A percentile compares a stretch with the other conserved stretches of the same genome.
Conservation (phyloP, 2,329 filamentous ascomycete genomes). For the Fusarium sp. region DNA sequence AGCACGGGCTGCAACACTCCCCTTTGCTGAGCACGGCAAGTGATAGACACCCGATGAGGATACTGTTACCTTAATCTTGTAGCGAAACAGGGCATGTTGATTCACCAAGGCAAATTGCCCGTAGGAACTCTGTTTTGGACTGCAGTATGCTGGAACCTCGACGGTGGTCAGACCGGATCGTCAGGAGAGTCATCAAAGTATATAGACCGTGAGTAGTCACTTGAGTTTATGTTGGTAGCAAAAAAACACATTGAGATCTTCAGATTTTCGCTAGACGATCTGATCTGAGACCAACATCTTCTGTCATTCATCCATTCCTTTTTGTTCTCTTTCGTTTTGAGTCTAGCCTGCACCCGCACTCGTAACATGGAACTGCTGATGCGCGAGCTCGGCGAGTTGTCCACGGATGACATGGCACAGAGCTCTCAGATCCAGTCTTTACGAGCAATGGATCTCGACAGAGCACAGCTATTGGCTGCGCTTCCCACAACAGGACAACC, state of each 20-base stretch:
- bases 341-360: not conserved
- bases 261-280: not conserved
- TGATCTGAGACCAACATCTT: not conserved
- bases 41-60: not conserved
- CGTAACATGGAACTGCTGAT: slow-evolving; percentile 3
- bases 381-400: not conserved
- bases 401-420: too few relatives aligned
- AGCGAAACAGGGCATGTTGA: not conserved
- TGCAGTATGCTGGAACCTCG: not conserved
- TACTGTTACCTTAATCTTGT: not conserved
- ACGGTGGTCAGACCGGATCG: not conserved
- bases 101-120: too few relatives aligned
- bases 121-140: too few relatives aligned
- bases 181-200: not conserved
- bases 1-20: not conserved
- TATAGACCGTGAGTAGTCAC: not conserved
- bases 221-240: not conserved
- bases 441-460: not conserved
- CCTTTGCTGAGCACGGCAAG: not conserved
- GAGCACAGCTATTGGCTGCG: not conserved
- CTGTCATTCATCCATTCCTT: not conserved
- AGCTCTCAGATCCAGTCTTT: not conserved
- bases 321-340: not conserved
- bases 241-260: not conserved
- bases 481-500: not conserved